Percentiles rank a stretch among this genome's conserved stretches.
These are phyloP conservation scores for grape (Vitis vinifera) DNA, from an alignment of 164 flowering plant genomes.

Conservation along the genomic window ASM3070453v1 NC_081812.1:13555001-13555500, in stretches of 20 bases:
- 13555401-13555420: conserved; percentile 90
- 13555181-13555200: conserved; percentile 57
- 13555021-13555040: not conserved
- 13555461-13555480: conserved; percentile 41
- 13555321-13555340: conserved; percentile 68
- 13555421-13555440: conserved; percentile 89
- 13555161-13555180: conserved; percentile 91
- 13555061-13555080: conserved; percentile 6
- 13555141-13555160: conserved; percentile 90
- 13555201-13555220: conserved; percentile 58
- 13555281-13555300: not conserved
- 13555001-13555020: conserved; percentile 11
- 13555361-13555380: conserved; percentile 85
- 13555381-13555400: conserved; percentile 84
- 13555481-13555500: not conserved
- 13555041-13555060: not conserved
- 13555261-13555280: not conserved
- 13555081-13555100: conserved; percentile 3
- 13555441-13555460: conserved; percentile 81
- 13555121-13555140: conserved; percentile 46
- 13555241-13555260: conserved; percentile 13
- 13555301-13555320: conserved; percentile 36
- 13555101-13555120: not conserved
- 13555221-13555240: conserved; percentile 5
- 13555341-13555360: conserved; percentile 72